Base-by-base conservation (phyloP, 1,284 basidiomycete genomes). In the Lentinus polychrous region DNA sequence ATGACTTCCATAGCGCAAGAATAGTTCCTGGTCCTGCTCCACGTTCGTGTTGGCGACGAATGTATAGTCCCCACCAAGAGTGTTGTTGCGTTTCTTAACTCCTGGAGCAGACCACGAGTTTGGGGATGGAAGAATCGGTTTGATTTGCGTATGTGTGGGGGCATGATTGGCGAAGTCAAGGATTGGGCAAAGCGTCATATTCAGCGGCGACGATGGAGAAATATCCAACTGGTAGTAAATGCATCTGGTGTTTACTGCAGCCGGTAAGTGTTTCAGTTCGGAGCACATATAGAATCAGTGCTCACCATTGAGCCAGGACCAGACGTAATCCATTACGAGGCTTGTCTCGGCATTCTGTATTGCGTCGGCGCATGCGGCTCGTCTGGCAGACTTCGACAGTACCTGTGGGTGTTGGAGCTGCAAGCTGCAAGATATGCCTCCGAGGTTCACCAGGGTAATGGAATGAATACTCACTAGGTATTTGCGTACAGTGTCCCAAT, bases 231-330 rank as follows among this genome's bases (percentile, higher is more conserved):
- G 80, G 57, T 88, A 76, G 61, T 87, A 90, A 18, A 94, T 78
- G 58, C 86, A 91, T 49, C 91, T 79, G 5, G 91, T 94, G 62
- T 94, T 94, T 52, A 94, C 91, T 93, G 58, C 4, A 42, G 27
- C 41, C 38, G 34, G 27, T 32, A 47, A n/a, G 33, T 45, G 50
- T 44, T 52, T 55, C 23, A 47, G 27, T 27, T 10, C 10, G 27
- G 5, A 27, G 4, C 10, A 4, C 10, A 18, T 32, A 52, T 40
- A 46, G 44, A 45, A 52, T 32, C 6, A 20, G 3, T 45, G 50
- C 42, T 35, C 50, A 81, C 91, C 88, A 61, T 83, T 92, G 17
- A 94, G 73, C 92, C 92, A 94, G 8, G 79, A 88, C 91, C 91
- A 94, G 7, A 89, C 64, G 54, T 80, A 86, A 51, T 81, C 75